phyloP scores from a whole-genome alignment of 2,329 filamentous ascomycete genomes.

The Aspergillus sp. region DNA sequence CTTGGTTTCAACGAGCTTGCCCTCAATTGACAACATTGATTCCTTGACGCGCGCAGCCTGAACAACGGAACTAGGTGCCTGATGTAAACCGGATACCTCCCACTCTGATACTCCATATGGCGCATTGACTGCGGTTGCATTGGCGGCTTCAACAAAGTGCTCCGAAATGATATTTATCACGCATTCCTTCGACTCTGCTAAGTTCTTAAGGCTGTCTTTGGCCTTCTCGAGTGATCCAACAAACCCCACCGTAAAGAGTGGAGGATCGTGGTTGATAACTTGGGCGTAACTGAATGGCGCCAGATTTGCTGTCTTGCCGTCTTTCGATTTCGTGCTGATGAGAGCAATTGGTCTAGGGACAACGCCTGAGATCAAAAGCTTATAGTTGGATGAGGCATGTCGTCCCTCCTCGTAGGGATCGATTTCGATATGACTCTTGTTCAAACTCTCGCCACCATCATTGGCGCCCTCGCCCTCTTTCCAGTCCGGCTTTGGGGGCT shows the following conservation, averaged over 20 bases:
- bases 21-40: slow-evolving; percentile 80
- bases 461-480: slow-evolving; percentile 44
- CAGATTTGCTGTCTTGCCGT: slow-evolving; percentile 70
- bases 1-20: slow-evolving; percentile 67
- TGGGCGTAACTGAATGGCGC: slow-evolving; percentile 88
- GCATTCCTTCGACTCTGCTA: slow-evolving; percentile 71
- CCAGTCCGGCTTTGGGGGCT: slow-evolving; percentile 45
- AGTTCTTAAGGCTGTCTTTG: slow-evolving; percentile 78
- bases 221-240: slow-evolving; percentile 57
- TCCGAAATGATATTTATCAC: slow-evolving; percentile 86
- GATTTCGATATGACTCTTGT: slow-evolving; percentile 69
- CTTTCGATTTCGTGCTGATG: slow-evolving; percentile 57
- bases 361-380: slow-evolving; percentile 80
- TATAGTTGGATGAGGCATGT: slow-evolving; percentile 75
- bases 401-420: slow-evolving; percentile 75
- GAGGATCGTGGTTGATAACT: slow-evolving; percentile 81
- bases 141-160: slow-evolving; percentile 82
- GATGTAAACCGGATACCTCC: slow-evolving; percentile 73
- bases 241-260: slow-evolving; percentile 70
- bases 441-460: slow-evolving; percentile 47
- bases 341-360: slow-evolving; percentile 78
- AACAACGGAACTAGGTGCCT: slow-evolving; percentile 65
- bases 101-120: slow-evolving; percentile 78
- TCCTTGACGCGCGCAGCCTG: slow-evolving; percentile 73
- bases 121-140: slow-evolving; percentile 74